Base-by-base conservation (phyloP, 2,329 filamentous ascomycete species). In the Trichophyton verrucosum region DNA sequence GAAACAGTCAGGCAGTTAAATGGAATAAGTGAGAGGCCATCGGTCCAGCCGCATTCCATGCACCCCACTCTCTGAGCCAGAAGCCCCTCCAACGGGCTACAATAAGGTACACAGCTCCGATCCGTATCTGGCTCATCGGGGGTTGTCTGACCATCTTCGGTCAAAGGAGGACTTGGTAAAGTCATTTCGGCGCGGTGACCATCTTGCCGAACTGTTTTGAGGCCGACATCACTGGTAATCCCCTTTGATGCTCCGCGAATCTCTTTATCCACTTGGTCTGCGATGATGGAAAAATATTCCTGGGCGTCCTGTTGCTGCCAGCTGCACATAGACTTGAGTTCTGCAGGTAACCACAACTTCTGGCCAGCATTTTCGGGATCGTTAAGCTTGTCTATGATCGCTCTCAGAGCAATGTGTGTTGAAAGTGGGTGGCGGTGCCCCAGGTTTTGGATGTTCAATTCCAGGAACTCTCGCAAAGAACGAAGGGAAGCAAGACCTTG, bases 251-350 rank as follows among this genome's bases (percentile, higher is more conserved):
- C 79, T 65, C 79, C 81, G 20, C 78, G 76, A 46, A 89, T 78
- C 69, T 95, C 89, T 68, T 86, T 87, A 68, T 96, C 89, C 30
- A 96, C 78, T 67, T 91, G 86, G 66, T 92, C 90, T 56, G 96
- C 74, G 13, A 99, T 80, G 68, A 92, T 95, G 15, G 90, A 92
- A 68, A 89, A 96, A 72, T 97, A 99, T 73, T 99, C 94, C 71
- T 97, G 94, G 3, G 94, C 94, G 74, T 99, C 94, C 74, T 99
- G 94, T 71, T 97, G 94, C 66, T 95, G 88, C 83, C 88, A 95
- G 33, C 89, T 96, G 73, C 87, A 92, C 86, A 97, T 95, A 8
- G 86, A 91, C 74, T 96, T 96, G 53, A 96, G 77, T 60, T 87
- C 83, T 0, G 82, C 77, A 0, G 89, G 88, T 5, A 91, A 91